Percentiles rank a stretch among this genome's conserved stretches.
These are phyloP conservation scores for Aspergillus awamori DNA, from an alignment of 2,329 filamentous ascomycete species.

Conservation along the genomic window DNA sequence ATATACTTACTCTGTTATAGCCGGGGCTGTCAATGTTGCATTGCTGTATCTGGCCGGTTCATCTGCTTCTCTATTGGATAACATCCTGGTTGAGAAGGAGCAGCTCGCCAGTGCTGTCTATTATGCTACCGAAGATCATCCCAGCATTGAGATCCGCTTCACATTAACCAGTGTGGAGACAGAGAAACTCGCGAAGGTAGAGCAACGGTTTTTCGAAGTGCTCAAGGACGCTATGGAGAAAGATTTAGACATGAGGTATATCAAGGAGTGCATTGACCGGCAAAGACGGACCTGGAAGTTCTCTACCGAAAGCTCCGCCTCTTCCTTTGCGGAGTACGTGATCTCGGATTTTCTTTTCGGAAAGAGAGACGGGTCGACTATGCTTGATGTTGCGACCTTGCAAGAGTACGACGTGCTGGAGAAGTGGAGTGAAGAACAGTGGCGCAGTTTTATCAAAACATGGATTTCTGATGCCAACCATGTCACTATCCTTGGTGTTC, in stretches of 20 bases:
- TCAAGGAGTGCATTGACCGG: conserved; percentile 82
- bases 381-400: conserved; percentile 60
- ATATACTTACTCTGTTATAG: conserved; percentile 32
- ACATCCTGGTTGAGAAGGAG: conserved; percentile 88
- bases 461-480: conserved; percentile 87
- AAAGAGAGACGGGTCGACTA: conserved; percentile 75
- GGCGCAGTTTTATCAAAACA: conserved; percentile 77
- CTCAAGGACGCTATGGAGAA: conserved; percentile 76
- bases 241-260: conserved; percentile 84
- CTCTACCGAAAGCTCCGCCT: conserved; percentile 76
- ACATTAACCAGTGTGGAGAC: conserved; percentile 85
- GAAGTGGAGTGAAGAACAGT: conserved; percentile 79
- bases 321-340: conserved; percentile 80
- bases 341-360: conserved; percentile 94
- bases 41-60: conserved; percentile 89
- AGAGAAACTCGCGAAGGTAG: conserved; percentile 78
- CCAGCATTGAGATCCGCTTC: conserved; percentile 82
- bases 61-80: conserved; percentile 88
- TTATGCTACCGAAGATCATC: conserved; percentile 76
- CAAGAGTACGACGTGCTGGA: conserved; percentile 68
- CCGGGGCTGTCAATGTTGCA: conserved; percentile 75
- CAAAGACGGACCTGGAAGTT: conserved; percentile 82
- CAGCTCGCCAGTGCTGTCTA: conserved; percentile 85
- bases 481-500: conserved; percentile 83
- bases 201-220: conserved; percentile 81